Evolutionary conservation across 2,329 filamentous ascomycete genomes (phyloP).

Genomic region (Xylariaceae sp.): DNA sequence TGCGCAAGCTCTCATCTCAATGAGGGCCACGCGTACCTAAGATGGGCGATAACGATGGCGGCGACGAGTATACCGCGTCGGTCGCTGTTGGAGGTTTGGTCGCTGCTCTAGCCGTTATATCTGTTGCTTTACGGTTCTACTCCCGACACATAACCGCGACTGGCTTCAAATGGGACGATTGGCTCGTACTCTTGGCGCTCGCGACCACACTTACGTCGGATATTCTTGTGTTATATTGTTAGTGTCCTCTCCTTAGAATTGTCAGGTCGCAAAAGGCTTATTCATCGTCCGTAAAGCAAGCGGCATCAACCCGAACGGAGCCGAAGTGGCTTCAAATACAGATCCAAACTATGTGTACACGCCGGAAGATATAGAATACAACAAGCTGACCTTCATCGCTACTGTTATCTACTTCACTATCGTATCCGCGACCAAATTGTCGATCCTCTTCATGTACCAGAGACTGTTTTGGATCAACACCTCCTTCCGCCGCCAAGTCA

Average conservation of each 20-base stretch:
- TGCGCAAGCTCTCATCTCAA: no score
- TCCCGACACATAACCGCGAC: conserved; percentile 13
- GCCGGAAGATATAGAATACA: conserved; percentile 29
- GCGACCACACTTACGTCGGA: conserved; percentile 15
- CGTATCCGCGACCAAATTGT: conserved; percentile 40
- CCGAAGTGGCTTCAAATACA: conserved; percentile 22
- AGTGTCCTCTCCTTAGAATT: conserved; percentile 34
- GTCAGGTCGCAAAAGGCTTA: conserved; percentile 31
- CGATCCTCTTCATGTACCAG: conserved; percentile 43
- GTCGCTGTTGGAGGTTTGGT: conserved; percentile 5
- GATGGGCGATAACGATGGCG: no score
- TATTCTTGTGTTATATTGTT: conserved; percentile 23
- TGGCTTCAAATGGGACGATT: conserved; percentile 28
- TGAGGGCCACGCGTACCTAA: no score
- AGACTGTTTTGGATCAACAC: conserved; percentile 37
- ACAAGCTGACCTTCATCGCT: conserved; percentile 32
- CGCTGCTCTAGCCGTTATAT: conserved; percentile 16
- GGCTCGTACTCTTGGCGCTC: conserved; percentile 25
- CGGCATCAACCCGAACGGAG: conserved; percentile 22
- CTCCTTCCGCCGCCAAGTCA: conserved; percentile 32
- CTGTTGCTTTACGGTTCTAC: conserved; percentile 27
- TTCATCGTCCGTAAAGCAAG: conserved; percentile 22
- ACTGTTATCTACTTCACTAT: conserved; percentile 43
- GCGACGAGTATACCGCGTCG: no score
- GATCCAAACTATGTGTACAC: conserved; percentile 27